Evolutionary conservation across 2,329 filamentous ascomycete genomes (phyloP).

Genomic region (Tolypocladium ovalisporum): DNA sequence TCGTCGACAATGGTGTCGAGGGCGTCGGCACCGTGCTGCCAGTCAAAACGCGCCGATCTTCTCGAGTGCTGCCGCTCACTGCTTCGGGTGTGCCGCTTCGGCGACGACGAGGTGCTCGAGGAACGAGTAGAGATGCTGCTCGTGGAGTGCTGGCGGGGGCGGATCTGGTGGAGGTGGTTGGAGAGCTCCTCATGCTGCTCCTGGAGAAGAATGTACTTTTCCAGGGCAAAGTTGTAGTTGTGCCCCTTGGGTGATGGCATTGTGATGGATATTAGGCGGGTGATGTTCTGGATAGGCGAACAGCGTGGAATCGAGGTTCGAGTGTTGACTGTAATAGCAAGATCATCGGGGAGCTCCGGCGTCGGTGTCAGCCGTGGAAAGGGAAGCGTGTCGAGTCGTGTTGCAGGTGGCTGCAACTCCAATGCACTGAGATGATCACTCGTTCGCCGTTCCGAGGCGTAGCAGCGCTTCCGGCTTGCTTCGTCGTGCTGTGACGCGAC

Average conservation of each 20-base stretch:
- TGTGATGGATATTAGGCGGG: constrained; percentile 5
- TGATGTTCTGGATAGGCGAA: not conserved
- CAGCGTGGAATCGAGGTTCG: constrained; percentile 3
- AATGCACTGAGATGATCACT: not conserved
- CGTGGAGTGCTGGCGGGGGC: constrained; percentile 23
- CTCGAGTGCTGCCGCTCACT: constrained; percentile 14
- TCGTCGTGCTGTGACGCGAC: not conserved
- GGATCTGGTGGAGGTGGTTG: constrained; percentile 39
- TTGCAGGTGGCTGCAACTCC: not conserved
- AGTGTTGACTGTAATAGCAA: not conserved
- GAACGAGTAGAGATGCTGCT: constrained; percentile 26
- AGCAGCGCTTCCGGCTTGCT: not conserved
- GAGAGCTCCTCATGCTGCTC: constrained; percentile 43
- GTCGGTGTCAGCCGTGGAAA: not conserved
- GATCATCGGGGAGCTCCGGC: not conserved
- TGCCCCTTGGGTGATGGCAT: constrained; percentile 17
- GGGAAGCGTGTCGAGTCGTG: not conserved
- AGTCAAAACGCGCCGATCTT: constrained; percentile 18
- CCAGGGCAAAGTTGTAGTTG: constrained; percentile 35
- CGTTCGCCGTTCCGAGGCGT: not conserved
- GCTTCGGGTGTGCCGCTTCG: constrained; percentile 27
- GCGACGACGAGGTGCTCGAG: constrained; percentile 45
- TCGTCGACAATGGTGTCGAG: constrained; percentile 35
- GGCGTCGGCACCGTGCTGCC: constrained; percentile 9
- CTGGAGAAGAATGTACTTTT: constrained; percentile 42